Conservation (phyloP, 2,329 filamentous ascomycete genomes). For the Colletotrichum eremochloae region DNA sequence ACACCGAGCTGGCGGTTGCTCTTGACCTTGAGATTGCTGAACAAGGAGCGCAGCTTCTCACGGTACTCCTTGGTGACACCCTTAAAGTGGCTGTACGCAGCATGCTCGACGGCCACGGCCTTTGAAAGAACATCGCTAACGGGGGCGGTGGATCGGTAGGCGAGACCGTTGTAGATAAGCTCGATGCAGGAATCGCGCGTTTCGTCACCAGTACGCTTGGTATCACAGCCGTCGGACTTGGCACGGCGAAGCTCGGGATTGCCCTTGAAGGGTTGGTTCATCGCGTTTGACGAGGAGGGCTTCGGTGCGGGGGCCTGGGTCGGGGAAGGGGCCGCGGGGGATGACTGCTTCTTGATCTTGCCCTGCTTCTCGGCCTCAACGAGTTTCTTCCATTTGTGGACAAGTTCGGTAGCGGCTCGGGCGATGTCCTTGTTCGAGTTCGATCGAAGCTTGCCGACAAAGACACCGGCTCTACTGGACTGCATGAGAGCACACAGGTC, state of each 20-base stretch:
- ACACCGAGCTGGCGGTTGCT: conserved; percentile 83
- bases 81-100: conserved; percentile 78
- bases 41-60: conserved; percentile 90
- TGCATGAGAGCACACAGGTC: conserved; percentile 48
- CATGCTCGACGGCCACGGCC: conserved; percentile 85
- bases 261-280: conserved; percentile 64
- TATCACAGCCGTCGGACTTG: conserved; percentile 84
- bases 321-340: conserved; percentile 67
- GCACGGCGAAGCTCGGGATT: conserved; percentile 83
- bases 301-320: conserved; percentile 59
- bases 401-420: conserved; percentile 82
- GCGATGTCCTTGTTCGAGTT: conserved; percentile 87
- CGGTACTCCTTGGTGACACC: conserved; percentile 83
- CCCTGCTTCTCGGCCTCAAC: conserved; percentile 75
- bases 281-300: conserved; percentile 54
- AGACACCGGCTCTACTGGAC: conserved; percentile 91
- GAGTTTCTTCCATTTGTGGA: conserved; percentile 87
- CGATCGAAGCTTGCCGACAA: conserved; percentile 83
- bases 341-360: conserved; percentile 53
- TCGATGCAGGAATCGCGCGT: conserved; percentile 88
- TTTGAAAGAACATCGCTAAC: conserved; percentile 78
- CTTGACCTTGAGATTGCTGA: conserved; percentile 94
- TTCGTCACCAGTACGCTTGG: conserved; percentile 78
- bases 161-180: conserved; percentile 92
- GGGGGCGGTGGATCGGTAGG: conserved; percentile 77